These are phyloP conservation scores for Fusarium coffeatum DNA, from an alignment of 2,329 filamentous ascomycete species.

Conservation along the genomic window DNA sequence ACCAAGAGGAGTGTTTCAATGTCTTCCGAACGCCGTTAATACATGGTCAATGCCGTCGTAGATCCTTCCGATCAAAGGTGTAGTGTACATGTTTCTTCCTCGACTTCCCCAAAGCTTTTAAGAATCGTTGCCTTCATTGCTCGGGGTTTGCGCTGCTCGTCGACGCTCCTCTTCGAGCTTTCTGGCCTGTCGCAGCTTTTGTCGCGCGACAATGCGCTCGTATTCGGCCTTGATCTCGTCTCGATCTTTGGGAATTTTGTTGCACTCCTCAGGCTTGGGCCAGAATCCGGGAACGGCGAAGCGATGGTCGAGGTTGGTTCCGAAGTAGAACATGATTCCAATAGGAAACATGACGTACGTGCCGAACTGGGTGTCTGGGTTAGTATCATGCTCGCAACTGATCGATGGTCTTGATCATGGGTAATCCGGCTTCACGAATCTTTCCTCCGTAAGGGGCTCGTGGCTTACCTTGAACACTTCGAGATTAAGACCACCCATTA, in stretches of 20 bases:
- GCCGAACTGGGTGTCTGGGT: slow-evolving; percentile 75
- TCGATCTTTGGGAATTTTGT: slow-evolving; percentile 79
- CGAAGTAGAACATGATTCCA: slow-evolving; percentile 99
- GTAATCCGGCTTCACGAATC: not conserved
- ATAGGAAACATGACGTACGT: slow-evolving; percentile 99
- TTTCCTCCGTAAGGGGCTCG: not conserved
- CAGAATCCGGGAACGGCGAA: slow-evolving; percentile 94
- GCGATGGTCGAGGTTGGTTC: slow-evolving; percentile 93
- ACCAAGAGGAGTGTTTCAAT: slow-evolving; percentile 37
- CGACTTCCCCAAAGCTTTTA: slow-evolving; percentile 15
- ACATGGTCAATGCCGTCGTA: slow-evolving; percentile 29
- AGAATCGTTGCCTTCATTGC: slow-evolving; percentile 27
- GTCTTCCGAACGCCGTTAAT: slow-evolving; percentile 44
- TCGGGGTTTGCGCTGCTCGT: slow-evolving; percentile 39
- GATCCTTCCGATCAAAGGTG: slow-evolving; percentile 9
- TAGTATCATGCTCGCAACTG: slow-evolving; percentile 1
- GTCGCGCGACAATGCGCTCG: slow-evolving; percentile 71
- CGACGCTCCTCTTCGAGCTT: slow-evolving; percentile 52
- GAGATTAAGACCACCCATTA: slow-evolving; percentile 84
- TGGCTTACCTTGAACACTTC: slow-evolving; percentile 88
- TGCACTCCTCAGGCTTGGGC: slow-evolving; percentile 83
- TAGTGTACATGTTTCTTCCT: slow-evolving; percentile 38
- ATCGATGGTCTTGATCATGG: not conserved
- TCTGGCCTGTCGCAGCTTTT: slow-evolving; percentile 79
- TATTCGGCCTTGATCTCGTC: slow-evolving; percentile 89